Conservation (phyloP, 495 filamentous ascomycete species). For the Thermochaetoides thermophila region DNA sequence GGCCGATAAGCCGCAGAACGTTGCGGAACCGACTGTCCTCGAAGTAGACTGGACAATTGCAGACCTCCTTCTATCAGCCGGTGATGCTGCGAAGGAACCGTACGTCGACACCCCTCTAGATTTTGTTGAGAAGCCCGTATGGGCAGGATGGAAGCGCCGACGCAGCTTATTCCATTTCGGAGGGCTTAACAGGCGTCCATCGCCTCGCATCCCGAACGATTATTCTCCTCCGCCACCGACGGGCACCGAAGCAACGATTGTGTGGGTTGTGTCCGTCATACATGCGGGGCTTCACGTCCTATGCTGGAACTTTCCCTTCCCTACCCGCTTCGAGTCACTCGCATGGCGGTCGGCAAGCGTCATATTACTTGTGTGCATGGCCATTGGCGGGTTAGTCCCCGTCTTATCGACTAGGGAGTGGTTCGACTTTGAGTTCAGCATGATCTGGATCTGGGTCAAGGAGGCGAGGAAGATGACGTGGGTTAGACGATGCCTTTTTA, state of each 20-base stretch:
- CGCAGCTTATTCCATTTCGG: constrained; percentile 8
- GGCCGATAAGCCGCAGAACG: constrained; percentile 26
- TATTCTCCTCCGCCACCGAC: constrained; percentile 11
- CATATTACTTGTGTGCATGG: constrained; percentile 7
- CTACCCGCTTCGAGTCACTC: constrained; percentile 7
- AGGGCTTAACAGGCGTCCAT: constrained; percentile 9
- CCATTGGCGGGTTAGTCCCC: constrained; percentile 6
- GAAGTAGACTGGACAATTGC: constrained; percentile 3
- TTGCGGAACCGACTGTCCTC: constrained; percentile 6
- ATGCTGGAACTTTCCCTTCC: constrained; percentile 13
- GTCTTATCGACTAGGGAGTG: constrained; percentile 6
- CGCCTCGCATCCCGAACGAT: constrained; percentile 17
- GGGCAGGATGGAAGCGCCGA: constrained; percentile 5
- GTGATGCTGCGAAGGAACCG: constrained; percentile 4
- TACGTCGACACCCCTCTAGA: constrained; percentile 21
- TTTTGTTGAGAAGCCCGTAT: constrained; percentile 18
- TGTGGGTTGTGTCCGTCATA: constrained; percentile 11
- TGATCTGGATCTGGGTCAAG: constrained; percentile 9
- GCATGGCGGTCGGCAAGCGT: constrained; percentile 7
- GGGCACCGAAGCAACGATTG: constrained; percentile 7
- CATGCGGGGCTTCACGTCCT: constrained; percentile 9
- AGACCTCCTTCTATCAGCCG: constrained; percentile 6
- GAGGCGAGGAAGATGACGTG: constrained; percentile 4
- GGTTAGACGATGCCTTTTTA: constrained; percentile 2
- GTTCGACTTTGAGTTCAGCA: constrained; percentile 10